Conservation (phyloP, 2,329 filamentous ascomycete species). For the Leptographium procerum region DNA sequence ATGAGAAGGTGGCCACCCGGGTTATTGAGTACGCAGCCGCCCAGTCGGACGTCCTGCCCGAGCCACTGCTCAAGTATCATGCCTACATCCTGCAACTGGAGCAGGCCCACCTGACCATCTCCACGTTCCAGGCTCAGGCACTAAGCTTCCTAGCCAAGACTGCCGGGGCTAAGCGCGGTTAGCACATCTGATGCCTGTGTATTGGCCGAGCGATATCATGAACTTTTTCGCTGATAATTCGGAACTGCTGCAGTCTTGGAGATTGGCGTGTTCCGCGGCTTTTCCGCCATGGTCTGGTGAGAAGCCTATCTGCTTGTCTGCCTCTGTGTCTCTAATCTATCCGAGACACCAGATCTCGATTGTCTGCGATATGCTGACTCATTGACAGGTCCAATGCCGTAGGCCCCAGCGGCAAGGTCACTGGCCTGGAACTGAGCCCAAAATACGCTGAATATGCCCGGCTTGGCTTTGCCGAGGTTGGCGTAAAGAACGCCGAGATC, state of each 20-base stretch:
- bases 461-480: conserved; percentile 26
- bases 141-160: conserved; percentile 27
- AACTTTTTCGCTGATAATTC: neutral
- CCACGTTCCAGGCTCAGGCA: conserved; percentile 16
- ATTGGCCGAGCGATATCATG: neutral
- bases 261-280: conserved; percentile 37
- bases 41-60: conserved; percentile 30
- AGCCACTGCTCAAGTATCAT: conserved; percentile 31
- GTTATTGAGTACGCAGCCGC: conserved; percentile 31
- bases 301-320: neutral
- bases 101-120: conserved; percentile 14
- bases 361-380: neutral
- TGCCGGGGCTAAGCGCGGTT: conserved; percentile 26
- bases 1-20: conserved; percentile 25
- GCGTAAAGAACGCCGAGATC: conserved; percentile 33
- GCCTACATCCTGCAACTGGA: conserved; percentile 15
- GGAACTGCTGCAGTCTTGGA: conserved; percentile 32
- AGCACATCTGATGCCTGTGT: neutral
- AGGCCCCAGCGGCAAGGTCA: conserved; percentile 29
- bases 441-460: conserved; percentile 31
- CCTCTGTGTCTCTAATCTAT: neutral
- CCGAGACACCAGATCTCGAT: too few relatives aligned
- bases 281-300: conserved; percentile 35
- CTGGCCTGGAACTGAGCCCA: conserved; percentile 31
- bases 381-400: conserved; percentile 25